phyloP scores from a whole-genome alignment of 2,329 filamentous ascomycete genomes.

The Fusarium lateritium region DNA sequence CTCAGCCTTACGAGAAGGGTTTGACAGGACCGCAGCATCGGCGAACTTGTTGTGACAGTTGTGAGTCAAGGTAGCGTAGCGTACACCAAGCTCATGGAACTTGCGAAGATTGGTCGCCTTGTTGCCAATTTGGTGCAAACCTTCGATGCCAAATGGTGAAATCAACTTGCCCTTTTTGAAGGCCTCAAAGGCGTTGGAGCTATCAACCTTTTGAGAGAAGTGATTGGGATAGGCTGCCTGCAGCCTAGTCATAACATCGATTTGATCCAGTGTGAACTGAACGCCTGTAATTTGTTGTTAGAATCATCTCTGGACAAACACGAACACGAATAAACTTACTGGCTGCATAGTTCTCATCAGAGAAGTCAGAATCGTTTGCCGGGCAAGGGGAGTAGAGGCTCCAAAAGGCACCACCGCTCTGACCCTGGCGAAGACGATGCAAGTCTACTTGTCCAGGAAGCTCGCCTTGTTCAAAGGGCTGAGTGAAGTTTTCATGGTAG shows the following conservation, averaged over 20 bases:
- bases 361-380: slow-evolving; percentile 78
- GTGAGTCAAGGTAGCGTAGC: slow-evolving; percentile 91
- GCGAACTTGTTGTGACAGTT: slow-evolving; percentile 94
- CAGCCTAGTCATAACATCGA: slow-evolving; percentile 80
- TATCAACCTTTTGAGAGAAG: slow-evolving; percentile 76
- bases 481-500: slow-evolving; percentile 79
- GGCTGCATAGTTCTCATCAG: slow-evolving; percentile 77
- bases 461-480: slow-evolving; percentile 79
- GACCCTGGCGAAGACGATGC: slow-evolving; percentile 78
- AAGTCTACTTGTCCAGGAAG: slow-evolving; percentile 83
- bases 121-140: slow-evolving; percentile 94
- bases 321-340: slow-evolving; percentile 63
- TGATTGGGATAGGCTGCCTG: slow-evolving; percentile 74
- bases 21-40: slow-evolving; percentile 81
- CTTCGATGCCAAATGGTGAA: slow-evolving; percentile 86
- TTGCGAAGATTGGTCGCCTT: slow-evolving; percentile 80
- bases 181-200: slow-evolving; percentile 71
- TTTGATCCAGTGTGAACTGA: slow-evolving; percentile 78
- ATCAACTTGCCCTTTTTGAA: slow-evolving; percentile 77
- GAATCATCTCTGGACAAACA: background rate
- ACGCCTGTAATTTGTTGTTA: slow-evolving; percentile 63
- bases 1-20: slow-evolving; percentile 64
- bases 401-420: slow-evolving; percentile 92
- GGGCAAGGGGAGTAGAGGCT: slow-evolving; percentile 88
- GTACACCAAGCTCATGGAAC: slow-evolving; percentile 83